phyloP scores from a whole-genome alignment of 805 yeast genomes.

The Hanseniaspora occidentalis region DNA sequence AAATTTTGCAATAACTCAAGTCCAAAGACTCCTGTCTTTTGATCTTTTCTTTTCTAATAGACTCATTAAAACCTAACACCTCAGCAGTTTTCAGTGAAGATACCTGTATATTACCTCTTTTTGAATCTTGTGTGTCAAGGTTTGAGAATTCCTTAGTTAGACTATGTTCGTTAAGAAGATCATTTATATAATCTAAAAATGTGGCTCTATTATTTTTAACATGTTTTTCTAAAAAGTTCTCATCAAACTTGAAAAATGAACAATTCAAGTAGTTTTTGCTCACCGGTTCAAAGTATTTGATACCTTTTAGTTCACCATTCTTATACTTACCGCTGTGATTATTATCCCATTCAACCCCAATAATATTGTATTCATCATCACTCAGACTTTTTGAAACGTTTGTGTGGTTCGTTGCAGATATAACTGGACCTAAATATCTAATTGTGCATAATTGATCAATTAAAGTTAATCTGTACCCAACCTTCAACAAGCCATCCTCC shows the following conservation, averaged over 20 bases:
- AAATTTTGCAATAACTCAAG: neutral
- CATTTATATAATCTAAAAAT: neutral
- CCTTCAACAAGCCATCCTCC: neutral
- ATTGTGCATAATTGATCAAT: neutral
- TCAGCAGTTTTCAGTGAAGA: slow-evolving; percentile 51
- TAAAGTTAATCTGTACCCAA: neutral
- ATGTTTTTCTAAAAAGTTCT: slow-evolving; percentile 24
- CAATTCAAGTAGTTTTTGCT: slow-evolving; percentile 6
- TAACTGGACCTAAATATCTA: neutral
- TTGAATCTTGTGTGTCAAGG: neutral
- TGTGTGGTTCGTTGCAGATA: neutral
- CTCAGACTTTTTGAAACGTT: too few species aligned
- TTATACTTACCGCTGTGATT: slow-evolving; percentile 56
- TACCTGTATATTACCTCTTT: neutral
- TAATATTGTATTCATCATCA: too few species aligned
- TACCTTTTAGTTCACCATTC: slow-evolving; percentile 44
- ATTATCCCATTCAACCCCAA: slow-evolving; percentile 86
- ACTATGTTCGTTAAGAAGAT: neutral
- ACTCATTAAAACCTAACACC: slow-evolving; percentile 50
- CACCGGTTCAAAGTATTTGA: slow-evolving; percentile 36
- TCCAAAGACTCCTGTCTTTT: neutral
- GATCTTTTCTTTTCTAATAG: slow-evolving; percentile 33
- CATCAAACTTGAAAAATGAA: slow-evolving; percentile 14
- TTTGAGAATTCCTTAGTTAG: neutral
- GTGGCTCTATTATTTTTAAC: neutral